These are phyloP conservation scores for Phytomonas francai DNA, from an alignment of 208 protist genomes.

Conservation along the genomic window DNA sequence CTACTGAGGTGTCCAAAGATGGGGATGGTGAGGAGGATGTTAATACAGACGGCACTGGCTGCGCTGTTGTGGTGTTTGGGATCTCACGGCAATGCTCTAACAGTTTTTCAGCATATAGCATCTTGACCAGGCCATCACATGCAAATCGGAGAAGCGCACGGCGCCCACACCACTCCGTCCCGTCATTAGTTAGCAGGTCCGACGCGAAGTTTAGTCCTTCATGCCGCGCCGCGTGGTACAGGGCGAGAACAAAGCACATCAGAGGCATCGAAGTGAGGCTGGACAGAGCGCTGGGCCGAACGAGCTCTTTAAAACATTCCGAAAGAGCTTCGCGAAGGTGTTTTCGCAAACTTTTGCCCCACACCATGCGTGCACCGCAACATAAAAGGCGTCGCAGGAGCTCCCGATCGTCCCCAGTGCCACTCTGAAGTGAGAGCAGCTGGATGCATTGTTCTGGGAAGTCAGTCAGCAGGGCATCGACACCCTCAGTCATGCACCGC, in stretches of 20 bases:
- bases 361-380: slow-evolving; percentile 32
- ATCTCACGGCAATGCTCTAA: slow-evolving; percentile 23
- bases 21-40: slow-evolving; percentile 8
- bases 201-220: slow-evolving; percentile 29
- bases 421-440: slow-evolving; percentile 46
- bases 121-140: slow-evolving; percentile 51
- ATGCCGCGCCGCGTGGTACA: slow-evolving; percentile 28
- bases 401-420: slow-evolving; percentile 20
- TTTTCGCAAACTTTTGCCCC: slow-evolving; percentile 25
- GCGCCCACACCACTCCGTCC: slow-evolving; percentile 12
- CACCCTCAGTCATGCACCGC: slow-evolving; percentile 34
- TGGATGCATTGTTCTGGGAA: slow-evolving; percentile 23
- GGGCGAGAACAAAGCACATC: slow-evolving; percentile 41
- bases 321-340: slow-evolving; percentile 34
- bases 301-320: slow-evolving; percentile 16
- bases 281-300: slow-evolving; percentile 14
- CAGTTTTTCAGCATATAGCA: slow-evolving; percentile 51
- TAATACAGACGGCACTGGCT: not conserved
- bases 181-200: slow-evolving; percentile 38
- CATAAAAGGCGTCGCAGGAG: slow-evolving; percentile 27
- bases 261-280: slow-evolving; percentile 48
- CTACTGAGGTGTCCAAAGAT: not conserved
- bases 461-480: slow-evolving; percentile 29
- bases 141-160: slow-evolving; percentile 47
- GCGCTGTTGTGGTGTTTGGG: slow-evolving; percentile 8